Percentiles rank a stretch among this genome's conserved stretches.
Evolutionary conservation across 768 basidiomycete species (phyloP).

Genomic region (Termitomyces sp.): DNA sequence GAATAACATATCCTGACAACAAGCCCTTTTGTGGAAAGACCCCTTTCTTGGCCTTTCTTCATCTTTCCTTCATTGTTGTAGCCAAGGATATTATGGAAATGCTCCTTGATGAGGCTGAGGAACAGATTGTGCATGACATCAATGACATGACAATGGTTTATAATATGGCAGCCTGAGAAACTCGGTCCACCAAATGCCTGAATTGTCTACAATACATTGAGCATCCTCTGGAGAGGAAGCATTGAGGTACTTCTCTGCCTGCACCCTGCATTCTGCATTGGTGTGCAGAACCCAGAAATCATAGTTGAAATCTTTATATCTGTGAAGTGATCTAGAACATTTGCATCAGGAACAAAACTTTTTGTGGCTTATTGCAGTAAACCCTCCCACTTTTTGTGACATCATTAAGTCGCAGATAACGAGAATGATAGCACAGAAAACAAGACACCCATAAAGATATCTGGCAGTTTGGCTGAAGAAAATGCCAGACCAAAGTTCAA

Average conservation of each 20-base stretch:
- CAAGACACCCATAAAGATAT: neutral
- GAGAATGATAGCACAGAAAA: conserved; percentile 13
- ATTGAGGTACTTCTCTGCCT: conserved; percentile 14
- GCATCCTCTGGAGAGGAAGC: conserved; percentile 5
- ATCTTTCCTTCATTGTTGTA: neutral
- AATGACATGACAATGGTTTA: too few relatives aligned
- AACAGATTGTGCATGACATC: conserved; percentile 24
- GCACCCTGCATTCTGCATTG: neutral
- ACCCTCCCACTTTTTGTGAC: conserved; percentile 20
- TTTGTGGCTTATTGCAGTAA: conserved; percentile 11
- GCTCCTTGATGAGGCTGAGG: conserved; percentile 18
- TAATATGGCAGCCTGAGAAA: neutral
- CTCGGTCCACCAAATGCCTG: neutral
- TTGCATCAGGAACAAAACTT: conserved; percentile 6
- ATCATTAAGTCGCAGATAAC: conserved; percentile 27
- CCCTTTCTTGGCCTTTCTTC: neutral
- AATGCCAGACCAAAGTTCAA: conserved; percentile 12
- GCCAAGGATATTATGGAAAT: conserved; percentile 17
- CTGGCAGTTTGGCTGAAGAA: conserved; percentile 3
- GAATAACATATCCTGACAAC: neutral
- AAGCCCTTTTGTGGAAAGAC: neutral
- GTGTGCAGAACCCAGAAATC: conserved; percentile 13
- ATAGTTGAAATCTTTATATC: conserved; percentile 6
- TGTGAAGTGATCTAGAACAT: neutral
- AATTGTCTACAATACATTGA: conserved; percentile 13